Evolutionary conservation across 805 yeast species (phyloP).

Genomic region (Peterozyma xylosa): DNA sequence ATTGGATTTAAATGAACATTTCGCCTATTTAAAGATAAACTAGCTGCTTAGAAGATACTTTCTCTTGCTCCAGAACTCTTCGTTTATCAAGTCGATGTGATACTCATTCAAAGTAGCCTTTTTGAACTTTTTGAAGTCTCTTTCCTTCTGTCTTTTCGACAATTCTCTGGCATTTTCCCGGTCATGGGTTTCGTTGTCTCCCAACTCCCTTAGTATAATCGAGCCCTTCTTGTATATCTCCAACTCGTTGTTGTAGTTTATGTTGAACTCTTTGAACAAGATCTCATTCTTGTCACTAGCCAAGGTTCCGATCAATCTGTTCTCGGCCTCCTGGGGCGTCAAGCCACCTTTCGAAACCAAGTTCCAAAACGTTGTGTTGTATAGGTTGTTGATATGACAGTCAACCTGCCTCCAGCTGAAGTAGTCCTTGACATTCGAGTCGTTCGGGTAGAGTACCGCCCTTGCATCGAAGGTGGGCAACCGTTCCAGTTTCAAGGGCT

Average conservation of each 20-base stretch:
- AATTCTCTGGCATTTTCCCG: conserved; percentile 10
- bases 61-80: conserved; percentile 51
- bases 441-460: conserved; percentile 77
- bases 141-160: conserved; percentile 39
- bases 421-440: conserved; percentile 61
- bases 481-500: conserved; percentile 37
- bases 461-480: conserved; percentile 90
- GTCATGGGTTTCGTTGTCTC: conserved; percentile 11
- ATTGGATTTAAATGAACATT: too few relatives aligned
- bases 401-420: conserved; percentile 94
- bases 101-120: conserved; percentile 36
- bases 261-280: conserved; percentile 64
- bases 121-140: conserved; percentile 38
- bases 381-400: conserved; percentile 90
- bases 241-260: conserved; percentile 87
- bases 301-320: conserved; percentile 65
- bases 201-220: conserved; percentile 41
- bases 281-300: conserved; percentile 87
- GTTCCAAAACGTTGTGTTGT: conserved; percentile 91
- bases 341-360: conserved; percentile 63
- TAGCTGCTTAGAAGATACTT: conserved; percentile 22
- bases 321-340: conserved; percentile 77
- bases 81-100: conserved; percentile 60
- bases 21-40: background rate
- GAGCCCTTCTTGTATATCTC: conserved; percentile 88